Base-by-base conservation (phyloP, 257 asterid genomes). In the Gentiana macrophylla region DNA sequence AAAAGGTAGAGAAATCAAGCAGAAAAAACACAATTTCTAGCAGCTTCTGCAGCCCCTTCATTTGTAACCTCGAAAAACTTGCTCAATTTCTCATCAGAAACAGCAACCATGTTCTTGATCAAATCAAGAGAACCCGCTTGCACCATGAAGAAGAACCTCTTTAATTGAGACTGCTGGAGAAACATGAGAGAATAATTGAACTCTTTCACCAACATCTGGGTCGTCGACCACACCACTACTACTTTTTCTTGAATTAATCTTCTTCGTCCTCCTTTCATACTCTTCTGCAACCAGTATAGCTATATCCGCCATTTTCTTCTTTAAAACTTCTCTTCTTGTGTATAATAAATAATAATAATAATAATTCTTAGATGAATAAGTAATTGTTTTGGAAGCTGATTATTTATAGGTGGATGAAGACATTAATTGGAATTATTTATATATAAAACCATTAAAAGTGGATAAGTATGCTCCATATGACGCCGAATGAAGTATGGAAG, bases 251-350 rank as follows among this genome's bases (percentile, higher is more conserved):
- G 95, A 80, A 12, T n/a, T 24, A 24, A 24, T 24, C 24, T 24
- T 63, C 69, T 70, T 83, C 3, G 81, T 75, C 77, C 84, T 79
- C 66, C 94, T 86, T 69, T 86, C 90, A 13, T 86, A 86, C 66
- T 86, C 95, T 34, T 86, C 95, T 8, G 94, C 95, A 12, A 83
- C 90, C 72, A 86, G 63, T 55, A 86, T 81, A 45, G 95, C 94
- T 48, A 83, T 86, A 55, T 86, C 95, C 2, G 95, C 77, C 95
- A 86, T 85, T 0, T 62, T 2, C 2, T n/a, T 33, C 6, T 52
- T 24, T 24, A 24, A 24, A 24, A 24, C 24, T 24, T 24, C 24
- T 24, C 24, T 24, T 24, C 24, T 24, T 24, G 24, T 24, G 24
- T 24, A 24, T 24, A 24, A 24, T 24, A 24, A 24, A 24, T 24